Base-by-base conservation (phyloP, 75 land plant species). In the Picea glauca region DNA sequence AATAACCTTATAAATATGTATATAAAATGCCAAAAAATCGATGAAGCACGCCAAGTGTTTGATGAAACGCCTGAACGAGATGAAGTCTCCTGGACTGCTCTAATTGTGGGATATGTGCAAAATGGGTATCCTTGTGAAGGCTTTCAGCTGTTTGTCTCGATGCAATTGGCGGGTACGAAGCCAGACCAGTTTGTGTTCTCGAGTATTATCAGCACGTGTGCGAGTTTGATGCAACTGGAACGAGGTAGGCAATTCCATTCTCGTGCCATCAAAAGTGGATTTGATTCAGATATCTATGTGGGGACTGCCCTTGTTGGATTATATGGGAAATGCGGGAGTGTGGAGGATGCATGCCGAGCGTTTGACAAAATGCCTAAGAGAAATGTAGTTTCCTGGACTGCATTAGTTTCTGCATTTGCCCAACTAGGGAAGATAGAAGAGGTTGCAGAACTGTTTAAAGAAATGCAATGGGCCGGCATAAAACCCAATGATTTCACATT, bases 1-100 rank as follows among this genome's bases (percentile, higher is more conserved):
- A 80, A 59, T 38, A 58, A 50, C 20, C 81, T 80, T 31, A 33
- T 80, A 9, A 58, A n/a, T 32, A 75, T 80, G 79, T 80, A 80
- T n/a, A 3, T 35, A 20, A 73, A 58, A 17, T 80, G 79, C 58
- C 80, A 79, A 31, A 32, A 79, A 17, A 7, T 58, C 13, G 26
- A 9, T 7, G 18, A 75, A 58, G 88, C 92, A 61, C 80, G 84
- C 23, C 81, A 82, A 74, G 50, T 90, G 78, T 88, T 90, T 84
- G 81, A 84, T 75, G 82, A 81, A 74, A 88, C 86, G 86, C 63
- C 54, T 0, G 67, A 62, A 31, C 85, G 72, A 58, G 88, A 88
- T 84, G 90, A 88, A 62, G 67, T 90, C 58, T 78, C 88, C 1
- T 88, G 90, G 90, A 88, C 90, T 5, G 86, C 88, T 3, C 65